A percentile compares a stretch with the other conserved stretches of the same genome.
phyloP scores from a whole-genome alignment of 768 basidiomycete species.

The Boletus huronensis region DNA sequence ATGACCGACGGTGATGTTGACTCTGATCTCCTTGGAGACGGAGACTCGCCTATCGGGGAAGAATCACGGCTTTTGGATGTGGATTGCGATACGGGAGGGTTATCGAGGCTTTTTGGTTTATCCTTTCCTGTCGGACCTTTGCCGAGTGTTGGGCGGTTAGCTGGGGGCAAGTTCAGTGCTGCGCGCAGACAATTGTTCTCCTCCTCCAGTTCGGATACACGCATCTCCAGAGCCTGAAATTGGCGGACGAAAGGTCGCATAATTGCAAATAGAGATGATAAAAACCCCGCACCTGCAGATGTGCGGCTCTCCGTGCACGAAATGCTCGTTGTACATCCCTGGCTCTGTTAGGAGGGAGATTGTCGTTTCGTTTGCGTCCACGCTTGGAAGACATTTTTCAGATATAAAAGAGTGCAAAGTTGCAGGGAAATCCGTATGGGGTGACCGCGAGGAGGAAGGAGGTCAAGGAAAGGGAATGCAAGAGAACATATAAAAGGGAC shows the following conservation, averaged over 20 bases:
- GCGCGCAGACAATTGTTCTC: constrained; percentile 76
- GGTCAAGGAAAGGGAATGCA: constrained; percentile 33
- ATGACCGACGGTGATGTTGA: constrained; percentile 35
- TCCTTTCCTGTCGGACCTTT: constrained; percentile 88
- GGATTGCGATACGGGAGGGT: constrained; percentile 30
- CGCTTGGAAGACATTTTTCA: constrained; percentile 77
- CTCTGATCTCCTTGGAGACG: constrained; percentile 40
- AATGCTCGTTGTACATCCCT: constrained; percentile 89
- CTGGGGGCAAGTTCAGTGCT: constrained; percentile 69
- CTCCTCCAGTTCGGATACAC: constrained; percentile 79
- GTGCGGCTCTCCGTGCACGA: constrained; percentile 83
- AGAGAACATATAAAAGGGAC: constrained; percentile 39
- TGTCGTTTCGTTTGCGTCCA: constrained; percentile 73
- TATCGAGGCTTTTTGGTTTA: constrained; percentile 57
- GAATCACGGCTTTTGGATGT: constrained; percentile 59
- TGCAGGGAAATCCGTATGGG: constrained; percentile 18
- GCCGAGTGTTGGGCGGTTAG: constrained; percentile 67
- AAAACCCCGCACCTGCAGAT: constrained; percentile 61
- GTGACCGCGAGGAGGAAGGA: constrained; percentile 32
- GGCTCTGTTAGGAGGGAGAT: constrained; percentile 64
- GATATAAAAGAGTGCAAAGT: constrained; percentile 7
- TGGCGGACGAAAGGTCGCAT: constrained; percentile 30
- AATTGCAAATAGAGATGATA: constrained; percentile 39
- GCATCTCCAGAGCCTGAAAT: constrained; percentile 70
- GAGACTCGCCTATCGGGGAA: constrained; percentile 57